These are phyloP conservation scores for Orbilia brochopaga DNA, from an alignment of 2,329 filamentous ascomycete species.

Conservation along the genomic window DNA sequence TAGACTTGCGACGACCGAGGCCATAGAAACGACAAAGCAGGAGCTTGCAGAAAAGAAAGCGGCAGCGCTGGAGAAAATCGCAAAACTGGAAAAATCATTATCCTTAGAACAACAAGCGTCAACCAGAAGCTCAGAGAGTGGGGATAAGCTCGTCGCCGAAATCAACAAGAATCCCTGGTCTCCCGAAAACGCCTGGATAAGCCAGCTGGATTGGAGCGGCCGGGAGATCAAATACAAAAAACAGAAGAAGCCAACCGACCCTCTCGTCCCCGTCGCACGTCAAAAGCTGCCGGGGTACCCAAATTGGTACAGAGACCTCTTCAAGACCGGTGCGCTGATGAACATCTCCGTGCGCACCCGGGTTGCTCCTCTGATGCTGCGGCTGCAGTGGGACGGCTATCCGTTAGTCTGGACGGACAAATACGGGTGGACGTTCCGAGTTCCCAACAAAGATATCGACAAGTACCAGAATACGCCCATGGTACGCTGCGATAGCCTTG, in stretches of 20 bases:
- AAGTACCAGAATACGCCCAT: conserved; percentile 76
- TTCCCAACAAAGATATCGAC: conserved; percentile 67
- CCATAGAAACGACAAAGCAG: background rate
- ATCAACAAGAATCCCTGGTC: conserved; percentile 73
- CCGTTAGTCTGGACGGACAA: conserved; percentile 92
- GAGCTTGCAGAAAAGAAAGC: background rate
- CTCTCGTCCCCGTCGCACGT: conserved; percentile 64
- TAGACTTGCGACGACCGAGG: background rate
- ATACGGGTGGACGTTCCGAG: conserved; percentile 89
- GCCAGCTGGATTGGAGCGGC: conserved; percentile 92
- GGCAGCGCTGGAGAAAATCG: background rate
- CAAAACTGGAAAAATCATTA: background rate
- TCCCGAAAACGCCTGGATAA: conserved; percentile 68
- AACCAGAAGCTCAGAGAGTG: background rate
- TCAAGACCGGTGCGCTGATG: conserved; percentile 73
- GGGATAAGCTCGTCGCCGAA: conserved; percentile 56
- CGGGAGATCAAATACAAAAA: conserved; percentile 89
- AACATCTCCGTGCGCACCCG: conserved; percentile 83
- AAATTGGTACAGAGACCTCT: conserved; percentile 93
- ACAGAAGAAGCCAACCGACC: conserved; percentile 70
- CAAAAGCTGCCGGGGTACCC: conserved; percentile 97
- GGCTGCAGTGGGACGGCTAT: conserved; percentile 84
- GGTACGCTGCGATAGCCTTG: conserved; percentile 74
- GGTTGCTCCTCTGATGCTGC: conserved; percentile 82
- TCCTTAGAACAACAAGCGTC: background rate